Conservation (phyloP, 2,329 filamentous ascomycete species). For the Alternaria ethzedia region DNA sequence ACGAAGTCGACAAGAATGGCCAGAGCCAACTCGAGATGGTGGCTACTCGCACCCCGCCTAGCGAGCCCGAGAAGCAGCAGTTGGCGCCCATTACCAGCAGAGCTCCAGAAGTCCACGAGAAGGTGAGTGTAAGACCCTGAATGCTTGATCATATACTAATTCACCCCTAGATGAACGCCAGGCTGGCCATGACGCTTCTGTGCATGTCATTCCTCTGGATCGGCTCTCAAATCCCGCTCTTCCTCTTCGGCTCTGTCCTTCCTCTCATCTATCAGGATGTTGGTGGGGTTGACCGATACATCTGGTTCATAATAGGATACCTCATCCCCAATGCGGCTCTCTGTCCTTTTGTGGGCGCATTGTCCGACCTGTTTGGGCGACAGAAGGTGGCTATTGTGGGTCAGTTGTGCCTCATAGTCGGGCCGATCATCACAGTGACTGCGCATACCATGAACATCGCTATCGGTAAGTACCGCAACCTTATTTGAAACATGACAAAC, state of each 20-base stretch:
- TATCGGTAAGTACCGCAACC: conserved; percentile 27
- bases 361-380: conserved; percentile 44
- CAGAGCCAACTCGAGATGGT: conserved; percentile 24
- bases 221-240: conserved; percentile 65
- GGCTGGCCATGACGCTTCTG: conserved; percentile 60
- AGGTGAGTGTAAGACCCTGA: conserved; percentile 12
- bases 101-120: conserved; percentile 32
- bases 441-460: conserved; percentile 40
- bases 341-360: conserved; percentile 67
- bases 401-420: conserved; percentile 46
- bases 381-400: conserved; percentile 43
- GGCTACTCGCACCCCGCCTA: conserved; percentile 18
- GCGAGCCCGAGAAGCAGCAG: conserved; percentile 27
- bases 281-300: conserved; percentile 65
- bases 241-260: conserved; percentile 51
- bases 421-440: conserved; percentile 39
- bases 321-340: conserved; percentile 64
- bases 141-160: neutral
- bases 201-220: conserved; percentile 68
- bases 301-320: conserved; percentile 61
- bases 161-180: conserved; percentile 39
- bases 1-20: conserved; percentile 16
- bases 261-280: conserved; percentile 65
- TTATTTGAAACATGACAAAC: neutral
- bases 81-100: conserved; percentile 18